Base-by-base conservation (phyloP, 169 alveolate species). In the Plasmodium chabaudi region DNA sequence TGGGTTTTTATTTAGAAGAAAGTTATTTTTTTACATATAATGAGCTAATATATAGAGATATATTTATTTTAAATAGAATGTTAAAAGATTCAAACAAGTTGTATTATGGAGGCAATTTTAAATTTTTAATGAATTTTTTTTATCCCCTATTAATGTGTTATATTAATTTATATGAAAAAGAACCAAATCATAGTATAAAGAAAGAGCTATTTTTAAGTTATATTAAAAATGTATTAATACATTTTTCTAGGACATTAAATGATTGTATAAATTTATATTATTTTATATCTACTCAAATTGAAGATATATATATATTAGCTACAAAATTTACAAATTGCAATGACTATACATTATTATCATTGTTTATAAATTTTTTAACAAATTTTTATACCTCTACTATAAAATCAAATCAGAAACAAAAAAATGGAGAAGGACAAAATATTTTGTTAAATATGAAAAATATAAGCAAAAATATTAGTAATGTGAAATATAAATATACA, bases 231-330 rank as follows among this genome's bases (percentile, higher is more conserved):
- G 25, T 84, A 25, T 56, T 84, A 55, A 39, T 39, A 47, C 74
- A 84, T 68, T 84, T 84, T 34, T 12, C 87, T 34, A 23, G 87
- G 12, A 47, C 56, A 13, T 59, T 84, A 69, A 84, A 84, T 69
- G 91, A 84, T 63, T 84, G 91, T 57, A 69, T 84, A n/a, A 84
- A 84, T 64, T 69, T 84, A 72, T 84, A 84, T 21, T 84, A 84
- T 51, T 84, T 84, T 51, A 2, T 84, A 5, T 84, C 91, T 17
- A 67, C 86, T 7, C 61, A 84, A n/a, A 25, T 84, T 13, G 87
- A 84, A 69, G 91, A 84, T 72, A 46, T 84, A 9, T 84, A 69
- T 63, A 68, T 84, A 61, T 84, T 84, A 53, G 73, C 46, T 2
- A 60, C 91, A 17, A 84, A 84, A 44, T 69, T 84, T 27, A 56